Evolutionary conservation across 2,329 filamentous ascomycete species (phyloP), one percentile per base, ranked within the genome.

Genomic region (Nemania sp.): DNA sequence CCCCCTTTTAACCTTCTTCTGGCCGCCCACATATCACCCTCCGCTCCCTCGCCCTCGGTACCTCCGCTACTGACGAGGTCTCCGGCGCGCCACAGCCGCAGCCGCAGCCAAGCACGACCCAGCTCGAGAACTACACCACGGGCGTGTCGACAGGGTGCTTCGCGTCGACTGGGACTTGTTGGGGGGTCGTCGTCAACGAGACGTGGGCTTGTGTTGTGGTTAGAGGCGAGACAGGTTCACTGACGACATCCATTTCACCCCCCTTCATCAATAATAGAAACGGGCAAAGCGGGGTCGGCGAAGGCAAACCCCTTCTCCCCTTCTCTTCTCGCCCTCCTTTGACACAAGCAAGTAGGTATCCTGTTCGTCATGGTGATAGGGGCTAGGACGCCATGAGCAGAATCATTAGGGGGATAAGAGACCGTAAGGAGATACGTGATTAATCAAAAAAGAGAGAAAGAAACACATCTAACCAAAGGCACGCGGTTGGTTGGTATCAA

Each of bases 121-220:
- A 61, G 45, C 51, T 64, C 15, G 50, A 13, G 11, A 57, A 46
- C 47, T 0, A 6, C 5, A 11, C 5, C n/a, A 54, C 54, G 0
- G 63, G 35, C 2, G 18, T 64, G 6, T 47, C 55, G n/a, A 65
- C 63, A 9, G 61, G 63, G 17, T 65, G 63, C 42, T n/a, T n/a
- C n/a, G 51, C 63, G 10, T 51, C n/a, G n/a, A 21, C 40, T 60
- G 58, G 39, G 47, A 53, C 47, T 50, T 60, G 17, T 59, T 57
- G 59, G 18, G 17, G 62, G 61, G 50, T 34, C n/a, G 58, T 60
- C 54, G 61, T 58, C 57, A 53, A 57, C 54, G 13, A 13, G 5
- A 11, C 32, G 3, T 68, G 66, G 66, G 60, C 40, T 39, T 70
- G 68, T 34, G 40, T 34, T 70, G 68, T 34, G 63, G 61, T 13